A percentile compares a stretch with the other conserved stretches of the same genome.
These are phyloP conservation scores for Primulina tabacum DNA, from an alignment of 257 asterid genomes.

Conservation along the genomic window DNA sequence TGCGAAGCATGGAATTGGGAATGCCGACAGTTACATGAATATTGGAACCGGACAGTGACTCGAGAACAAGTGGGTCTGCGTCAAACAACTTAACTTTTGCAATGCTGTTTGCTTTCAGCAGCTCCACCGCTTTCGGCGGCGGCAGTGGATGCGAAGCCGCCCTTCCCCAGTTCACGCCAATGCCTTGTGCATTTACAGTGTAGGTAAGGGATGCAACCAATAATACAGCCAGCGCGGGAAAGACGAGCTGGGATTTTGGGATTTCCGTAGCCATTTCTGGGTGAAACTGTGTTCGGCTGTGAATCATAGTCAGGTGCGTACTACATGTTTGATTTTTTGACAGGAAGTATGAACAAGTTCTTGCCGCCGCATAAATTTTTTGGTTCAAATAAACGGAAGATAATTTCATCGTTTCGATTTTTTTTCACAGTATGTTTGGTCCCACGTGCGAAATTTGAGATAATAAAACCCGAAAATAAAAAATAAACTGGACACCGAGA, in stretches of 20 bases:
- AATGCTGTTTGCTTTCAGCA: constrained; percentile 60
- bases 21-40: constrained; percentile 68
- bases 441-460: too few relatives aligned
- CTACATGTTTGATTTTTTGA: not conserved
- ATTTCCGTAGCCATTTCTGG: constrained; percentile 31
- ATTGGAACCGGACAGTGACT: constrained; percentile 62
- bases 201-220: constrained; percentile 7
- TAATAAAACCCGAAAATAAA: too few relatives aligned
- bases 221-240: constrained; percentile 14
- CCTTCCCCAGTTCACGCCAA: constrained; percentile 91
- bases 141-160: constrained; percentile 75
- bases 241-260: constrained; percentile 23
- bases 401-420: too few relatives aligned
- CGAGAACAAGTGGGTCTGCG: constrained; percentile 56
- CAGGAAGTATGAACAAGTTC: not conserved
- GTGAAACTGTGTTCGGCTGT: not conserved
- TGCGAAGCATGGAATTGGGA: constrained; percentile 74
- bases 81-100: constrained; percentile 67
- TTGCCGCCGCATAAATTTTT: too few relatives aligned
- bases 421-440: too few relatives aligned
- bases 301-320: not conserved
- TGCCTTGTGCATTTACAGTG: constrained; percentile 28
- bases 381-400: not conserved
- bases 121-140: constrained; percentile 71
- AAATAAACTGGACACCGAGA: too few relatives aligned